A percentile compares a stretch with the other conserved stretches of the same genome.
Conservation (phyloP, 805 yeast genomes). For the Spencermartinsiella europaea region DNA sequence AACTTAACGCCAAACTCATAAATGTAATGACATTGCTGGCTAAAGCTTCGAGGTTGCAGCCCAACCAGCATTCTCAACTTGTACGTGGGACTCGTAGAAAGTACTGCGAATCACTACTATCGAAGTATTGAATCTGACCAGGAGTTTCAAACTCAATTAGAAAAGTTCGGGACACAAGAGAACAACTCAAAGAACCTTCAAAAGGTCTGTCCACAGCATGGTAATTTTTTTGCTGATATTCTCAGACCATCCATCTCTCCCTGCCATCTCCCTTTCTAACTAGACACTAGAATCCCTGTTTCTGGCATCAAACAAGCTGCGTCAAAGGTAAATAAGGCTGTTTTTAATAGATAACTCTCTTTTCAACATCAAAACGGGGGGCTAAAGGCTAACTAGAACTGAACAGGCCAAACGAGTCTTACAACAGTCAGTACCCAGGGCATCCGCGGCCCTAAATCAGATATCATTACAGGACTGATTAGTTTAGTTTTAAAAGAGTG, state of each 20-base stretch:
- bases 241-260: not conserved
- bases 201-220: slow-evolving; percentile 6
- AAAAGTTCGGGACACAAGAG: slow-evolving; percentile 19
- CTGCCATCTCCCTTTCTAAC: not conserved
- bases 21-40: too few relatives aligned
- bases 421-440: slow-evolving; percentile 14
- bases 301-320: slow-evolving; percentile 13
- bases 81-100: slow-evolving; percentile 7
- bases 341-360: not conserved
- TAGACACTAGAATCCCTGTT: slow-evolving; percentile 15
- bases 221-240: not conserved
- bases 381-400: too few relatives aligned
- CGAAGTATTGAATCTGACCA: not conserved
- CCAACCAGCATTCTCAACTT: slow-evolving; percentile 4
- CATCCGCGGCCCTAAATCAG: slow-evolving; percentile 15
- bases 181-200: slow-evolving; percentile 5
- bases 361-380: too few relatives aligned
- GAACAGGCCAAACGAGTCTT: slow-evolving; percentile 3
- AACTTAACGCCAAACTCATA: too few relatives aligned
- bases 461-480: slow-evolving; percentile 1
- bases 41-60: slow-evolving; percentile 8
- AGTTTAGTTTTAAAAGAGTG: not conserved
- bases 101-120: not conserved
- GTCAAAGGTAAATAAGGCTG: slow-evolving; percentile 11
- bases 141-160: slow-evolving; percentile 11